A percentile compares a stretch with the other conserved stretches of the same genome.
Evolutionary conservation across 2,329 filamentous ascomycete genomes (phyloP).

Genomic region (Paraphoma sp.): DNA sequence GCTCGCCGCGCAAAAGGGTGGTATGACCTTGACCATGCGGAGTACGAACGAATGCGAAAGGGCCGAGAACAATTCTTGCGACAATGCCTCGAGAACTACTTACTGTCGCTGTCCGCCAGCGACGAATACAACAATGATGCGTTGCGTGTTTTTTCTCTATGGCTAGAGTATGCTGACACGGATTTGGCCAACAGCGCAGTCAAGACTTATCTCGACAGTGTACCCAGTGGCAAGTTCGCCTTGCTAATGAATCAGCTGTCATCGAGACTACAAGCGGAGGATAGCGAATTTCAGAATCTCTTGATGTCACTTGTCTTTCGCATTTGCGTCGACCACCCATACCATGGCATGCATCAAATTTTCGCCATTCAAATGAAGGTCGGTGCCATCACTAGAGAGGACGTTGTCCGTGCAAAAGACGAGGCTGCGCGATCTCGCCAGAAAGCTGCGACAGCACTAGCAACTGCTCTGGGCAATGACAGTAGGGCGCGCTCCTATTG

Average conservation of each 20-base stretch:
- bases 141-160: slow-evolving; percentile 89
- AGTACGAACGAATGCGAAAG: slow-evolving; percentile 78
- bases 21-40: slow-evolving; percentile 88
- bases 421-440: slow-evolving; percentile 76
- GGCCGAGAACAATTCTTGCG: slow-evolving; percentile 84
- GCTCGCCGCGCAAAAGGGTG: slow-evolving; percentile 80
- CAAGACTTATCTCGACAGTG: slow-evolving; percentile 69
- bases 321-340: slow-evolving; percentile 92
- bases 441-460: slow-evolving; percentile 73
- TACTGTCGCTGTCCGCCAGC: slow-evolving; percentile 81
- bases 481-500: slow-evolving; percentile 65
- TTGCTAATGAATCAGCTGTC: slow-evolving; percentile 94
- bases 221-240: slow-evolving; percentile 92
- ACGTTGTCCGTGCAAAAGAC: slow-evolving; percentile 68
- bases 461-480: slow-evolving; percentile 64
- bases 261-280: slow-evolving; percentile 80
- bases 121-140: slow-evolving; percentile 90
- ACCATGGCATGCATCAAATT: slow-evolving; percentile 96
- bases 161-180: slow-evolving; percentile 86
- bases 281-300: slow-evolving; percentile 75
- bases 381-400: slow-evolving; percentile 63
- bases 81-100: slow-evolving; percentile 90
- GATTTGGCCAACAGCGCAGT: slow-evolving; percentile 80
- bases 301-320: slow-evolving; percentile 76
- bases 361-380: slow-evolving; percentile 66